phyloP scores from a whole-genome alignment of 352 stramenopile species.

The Pythium insidiosum region DNA sequence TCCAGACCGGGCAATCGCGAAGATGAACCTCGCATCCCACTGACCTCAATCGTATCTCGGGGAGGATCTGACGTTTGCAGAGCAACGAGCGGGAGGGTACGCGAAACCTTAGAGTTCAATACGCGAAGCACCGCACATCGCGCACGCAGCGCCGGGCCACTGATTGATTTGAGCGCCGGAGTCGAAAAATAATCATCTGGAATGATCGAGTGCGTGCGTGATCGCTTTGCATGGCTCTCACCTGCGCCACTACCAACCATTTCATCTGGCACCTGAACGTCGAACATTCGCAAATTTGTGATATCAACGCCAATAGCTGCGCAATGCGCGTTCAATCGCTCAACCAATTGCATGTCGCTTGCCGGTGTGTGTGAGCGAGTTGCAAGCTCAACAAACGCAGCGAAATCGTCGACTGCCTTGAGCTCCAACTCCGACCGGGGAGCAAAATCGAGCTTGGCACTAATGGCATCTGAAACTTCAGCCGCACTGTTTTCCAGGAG shows the following conservation, averaged over 20 bases:
- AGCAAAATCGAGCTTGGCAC: slow-evolving; percentile 20
- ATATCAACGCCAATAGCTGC: slow-evolving; percentile 73
- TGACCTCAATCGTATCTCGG: slow-evolving; percentile 46
- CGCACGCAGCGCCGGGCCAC: slow-evolving; percentile 77
- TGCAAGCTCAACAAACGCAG: slow-evolving; percentile 55
- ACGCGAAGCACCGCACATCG: slow-evolving; percentile 88
- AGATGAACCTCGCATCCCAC: no score
- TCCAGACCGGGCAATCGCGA: no score
- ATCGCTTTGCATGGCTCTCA: slow-evolving; percentile 2
- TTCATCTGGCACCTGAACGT: slow-evolving; percentile 38
- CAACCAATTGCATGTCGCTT: slow-evolving; percentile 82
- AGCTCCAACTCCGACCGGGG: slow-evolving; percentile 41
- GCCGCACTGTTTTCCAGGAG: slow-evolving; percentile 73
- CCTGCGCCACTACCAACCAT: slow-evolving; percentile 4
- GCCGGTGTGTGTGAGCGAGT: slow-evolving; percentile 44
- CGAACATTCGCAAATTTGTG: slow-evolving; percentile 63
- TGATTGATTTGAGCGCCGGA: slow-evolving; percentile 46
- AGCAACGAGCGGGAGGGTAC: slow-evolving; percentile 75
- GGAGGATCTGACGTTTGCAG: slow-evolving; percentile 50
- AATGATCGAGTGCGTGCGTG: slow-evolving; percentile 37
- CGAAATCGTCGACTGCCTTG: slow-evolving; percentile 33
- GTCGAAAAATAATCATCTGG: slow-evolving; percentile 69
- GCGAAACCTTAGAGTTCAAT: slow-evolving; percentile 87
- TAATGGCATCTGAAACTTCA: slow-evolving; percentile 38
- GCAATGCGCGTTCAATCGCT: slow-evolving; percentile 77